Conservation (phyloP, 768 basidiomycete species). For the Albatrellus ellisii region DNA sequence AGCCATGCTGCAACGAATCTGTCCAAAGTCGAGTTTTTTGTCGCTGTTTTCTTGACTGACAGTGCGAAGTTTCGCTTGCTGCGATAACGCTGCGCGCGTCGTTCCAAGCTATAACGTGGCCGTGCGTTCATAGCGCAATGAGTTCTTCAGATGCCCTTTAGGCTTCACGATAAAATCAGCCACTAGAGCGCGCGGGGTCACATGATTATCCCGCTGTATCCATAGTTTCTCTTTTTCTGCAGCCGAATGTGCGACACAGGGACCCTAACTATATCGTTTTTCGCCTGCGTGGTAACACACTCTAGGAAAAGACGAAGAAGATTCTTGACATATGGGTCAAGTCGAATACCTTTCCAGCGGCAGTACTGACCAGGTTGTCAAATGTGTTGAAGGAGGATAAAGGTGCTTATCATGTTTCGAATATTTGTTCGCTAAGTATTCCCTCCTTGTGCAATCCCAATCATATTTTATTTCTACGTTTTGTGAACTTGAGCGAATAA, state of each 20-base stretch:
- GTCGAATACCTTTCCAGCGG: slow-evolving; percentile 73
- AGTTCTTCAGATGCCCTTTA: no score
- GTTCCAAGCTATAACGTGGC: neutral
- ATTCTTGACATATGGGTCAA: slow-evolving; percentile 97
- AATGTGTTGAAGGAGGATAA: slow-evolving; percentile 41
- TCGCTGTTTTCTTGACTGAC: neutral
- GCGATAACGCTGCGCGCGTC: no score
- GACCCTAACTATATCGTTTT: slow-evolving; percentile 11
- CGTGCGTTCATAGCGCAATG: no score
- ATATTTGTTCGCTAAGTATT: slow-evolving; percentile 74
- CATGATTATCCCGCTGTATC: slow-evolving; percentile 15
- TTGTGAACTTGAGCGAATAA: slow-evolving; percentile 44
- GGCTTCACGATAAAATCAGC: slow-evolving; percentile 8
- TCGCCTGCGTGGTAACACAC: slow-evolving; percentile 21
- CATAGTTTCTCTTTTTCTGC: slow-evolving; percentile 19
- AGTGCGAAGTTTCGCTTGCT: neutral
- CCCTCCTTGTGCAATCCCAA: slow-evolving; percentile 55
- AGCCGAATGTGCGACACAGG: slow-evolving; percentile 28
- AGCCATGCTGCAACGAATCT: slow-evolving; percentile 1
- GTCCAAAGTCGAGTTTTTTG: slow-evolving; percentile 5
- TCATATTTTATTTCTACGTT: slow-evolving; percentile 33
- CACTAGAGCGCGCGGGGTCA: slow-evolving; percentile 19
- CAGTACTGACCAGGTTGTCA: slow-evolving; percentile 59
- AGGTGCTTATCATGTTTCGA: slow-evolving; percentile 74
- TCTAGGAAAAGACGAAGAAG: slow-evolving; percentile 94